These are phyloP conservation scores for Sporobolomyces pararoseus DNA, from an alignment of 768 basidiomycete genomes.

Conservation along the genomic window DNA sequence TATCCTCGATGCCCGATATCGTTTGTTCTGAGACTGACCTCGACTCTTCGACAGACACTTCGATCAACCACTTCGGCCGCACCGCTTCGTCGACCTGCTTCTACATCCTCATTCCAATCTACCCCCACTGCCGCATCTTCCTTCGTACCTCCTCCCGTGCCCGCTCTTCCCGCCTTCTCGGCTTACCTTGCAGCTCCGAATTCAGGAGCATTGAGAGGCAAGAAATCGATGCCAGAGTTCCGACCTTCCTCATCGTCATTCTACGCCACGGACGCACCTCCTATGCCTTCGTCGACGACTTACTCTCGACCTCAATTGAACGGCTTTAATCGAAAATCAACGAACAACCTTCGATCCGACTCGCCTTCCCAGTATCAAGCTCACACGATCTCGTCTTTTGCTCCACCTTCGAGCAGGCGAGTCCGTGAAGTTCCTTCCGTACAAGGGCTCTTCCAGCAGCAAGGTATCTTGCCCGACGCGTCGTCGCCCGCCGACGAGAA, in stretches of 20 bases:
- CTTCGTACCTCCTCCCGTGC: constrained; percentile 50
- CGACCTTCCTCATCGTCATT: constrained; percentile 31
- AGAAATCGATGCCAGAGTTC: constrained; percentile 99
- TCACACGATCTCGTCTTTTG: background rate
- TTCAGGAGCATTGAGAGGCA: constrained; percentile 66
- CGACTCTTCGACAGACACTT: background rate
- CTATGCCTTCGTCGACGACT: background rate
- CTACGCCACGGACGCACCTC: background rate
- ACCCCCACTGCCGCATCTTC: constrained; percentile 45
- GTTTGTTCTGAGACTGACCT: background rate
- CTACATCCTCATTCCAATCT: background rate
- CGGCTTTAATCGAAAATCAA: constrained; percentile 4
- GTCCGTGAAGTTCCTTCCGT: constrained; percentile 20
- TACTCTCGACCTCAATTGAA: background rate
- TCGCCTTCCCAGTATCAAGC: background rate
- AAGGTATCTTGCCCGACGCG: constrained; percentile 5
- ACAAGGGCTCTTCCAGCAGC: constrained; percentile 18
- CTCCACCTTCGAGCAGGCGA: background rate
- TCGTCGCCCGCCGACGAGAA: constrained; percentile 14
- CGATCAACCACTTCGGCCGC: constrained; percentile 49
- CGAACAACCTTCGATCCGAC: constrained; percentile 5
- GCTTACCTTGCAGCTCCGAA: constrained; percentile 48
- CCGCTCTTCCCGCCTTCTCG: constrained; percentile 40
- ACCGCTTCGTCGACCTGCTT: constrained; percentile 41
- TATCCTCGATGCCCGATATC: background rate